A percentile compares a stretch with the other conserved stretches of the same genome.
Conservation (phyloP, 345 rosid species). For the Ailanthus altissimus region DNA sequence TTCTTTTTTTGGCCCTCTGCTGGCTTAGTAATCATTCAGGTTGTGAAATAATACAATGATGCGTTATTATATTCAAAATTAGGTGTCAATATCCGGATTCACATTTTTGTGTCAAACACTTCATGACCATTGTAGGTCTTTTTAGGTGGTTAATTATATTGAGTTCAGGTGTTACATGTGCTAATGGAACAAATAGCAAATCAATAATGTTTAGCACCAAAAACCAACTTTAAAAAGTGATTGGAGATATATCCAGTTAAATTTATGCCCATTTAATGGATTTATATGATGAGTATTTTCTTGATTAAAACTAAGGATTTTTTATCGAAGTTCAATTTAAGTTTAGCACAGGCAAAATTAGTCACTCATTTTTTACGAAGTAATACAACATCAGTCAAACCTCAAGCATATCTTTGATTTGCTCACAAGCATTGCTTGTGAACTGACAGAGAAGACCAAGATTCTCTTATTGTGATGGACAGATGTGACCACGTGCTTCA, state of each 20-base stretch:
- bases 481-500: slow-evolving; percentile 15
- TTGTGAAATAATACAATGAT: not conserved
- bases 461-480: slow-evolving; percentile 12
- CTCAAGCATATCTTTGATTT: not conserved
- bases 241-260: not conserved
- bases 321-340: not conserved
- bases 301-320: too few relatives aligned
- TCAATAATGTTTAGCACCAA: not conserved
- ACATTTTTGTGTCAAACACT: not conserved
- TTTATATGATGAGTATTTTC: not conserved
- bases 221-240: not conserved
- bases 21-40: not conserved
- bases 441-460: slow-evolving; percentile 16
- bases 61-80: not conserved
- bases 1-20: not conserved
- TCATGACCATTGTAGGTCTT: not conserved
- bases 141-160: not conserved
- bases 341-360: not conserved
- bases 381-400: slow-evolving; percentile 6
- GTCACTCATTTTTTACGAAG: not conserved
- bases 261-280: not conserved
- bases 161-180: not conserved
- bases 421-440: not conserved
- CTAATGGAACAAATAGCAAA: not conserved
- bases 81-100: slow-evolving; percentile 5